Evolutionary conservation across 1,284 basidiomycete species (phyloP).

Genomic region (Chiua sp.): DNA sequence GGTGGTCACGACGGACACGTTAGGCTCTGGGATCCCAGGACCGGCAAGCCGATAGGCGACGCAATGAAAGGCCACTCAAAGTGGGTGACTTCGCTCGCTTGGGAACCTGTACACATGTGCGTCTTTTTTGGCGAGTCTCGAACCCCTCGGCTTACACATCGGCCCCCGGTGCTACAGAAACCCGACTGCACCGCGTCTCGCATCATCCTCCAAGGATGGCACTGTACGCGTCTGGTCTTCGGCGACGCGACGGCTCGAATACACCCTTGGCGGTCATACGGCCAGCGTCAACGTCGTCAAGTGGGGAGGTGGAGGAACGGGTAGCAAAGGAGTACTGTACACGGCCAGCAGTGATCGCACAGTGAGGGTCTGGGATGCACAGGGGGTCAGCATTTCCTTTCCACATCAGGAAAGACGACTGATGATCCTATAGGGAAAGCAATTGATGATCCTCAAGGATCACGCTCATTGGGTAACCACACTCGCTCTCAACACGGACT

Average conservation of each 20-base stretch:
- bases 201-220: slow-evolving; percentile 95
- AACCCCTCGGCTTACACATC: slow-evolving; percentile 4
- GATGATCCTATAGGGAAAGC: slow-evolving; percentile 54
- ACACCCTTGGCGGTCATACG: slow-evolving; percentile 91
- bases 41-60: slow-evolving; percentile 84
- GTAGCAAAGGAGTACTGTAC: slow-evolving; percentile 82
- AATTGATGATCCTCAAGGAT: slow-evolving; percentile 83
- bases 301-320: slow-evolving; percentile 86
- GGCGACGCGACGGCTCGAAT: slow-evolving; percentile 75
- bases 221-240: slow-evolving; percentile 95
- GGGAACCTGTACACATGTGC: slow-evolving; percentile 95
- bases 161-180: slow-evolving; percentile 53
- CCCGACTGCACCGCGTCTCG: slow-evolving; percentile 79
- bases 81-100: slow-evolving; percentile 97
- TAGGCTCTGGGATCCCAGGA: slow-evolving; percentile 89
- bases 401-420: slow-evolving; percentile 4
- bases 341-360: slow-evolving; percentile 95
- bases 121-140: slow-evolving; percentile 10
- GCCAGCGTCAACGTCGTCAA: slow-evolving; percentile 95
- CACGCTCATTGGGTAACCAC: slow-evolving; percentile 99
- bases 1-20: slow-evolving; percentile 93
- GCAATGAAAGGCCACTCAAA: slow-evolving; percentile 93
- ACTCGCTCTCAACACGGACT: slow-evolving; percentile 94
- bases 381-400: slow-evolving; percentile 53
- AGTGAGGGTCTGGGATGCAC: slow-evolving; percentile 93